phyloP scores from a whole-genome alignment of 2,329 filamentous ascomycete genomes.

The Thermochaetoides dissita region DNA sequence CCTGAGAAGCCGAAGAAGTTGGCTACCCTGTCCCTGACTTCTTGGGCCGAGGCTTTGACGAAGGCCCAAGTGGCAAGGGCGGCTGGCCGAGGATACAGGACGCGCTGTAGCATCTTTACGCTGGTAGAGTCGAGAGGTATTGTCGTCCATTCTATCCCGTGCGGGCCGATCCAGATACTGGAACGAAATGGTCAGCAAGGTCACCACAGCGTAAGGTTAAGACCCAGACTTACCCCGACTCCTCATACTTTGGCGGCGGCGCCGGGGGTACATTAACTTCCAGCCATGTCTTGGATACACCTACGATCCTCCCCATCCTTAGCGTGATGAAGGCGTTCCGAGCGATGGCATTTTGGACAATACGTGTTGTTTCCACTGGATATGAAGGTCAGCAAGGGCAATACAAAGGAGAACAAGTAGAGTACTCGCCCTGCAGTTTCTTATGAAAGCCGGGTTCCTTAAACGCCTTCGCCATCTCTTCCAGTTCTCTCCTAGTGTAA shows the following conservation, averaged over 20 bases:
- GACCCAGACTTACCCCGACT: slow-evolving; percentile 38
- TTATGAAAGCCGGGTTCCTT: too few species aligned
- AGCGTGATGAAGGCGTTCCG: too few species aligned
- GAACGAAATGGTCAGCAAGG: too few species aligned
- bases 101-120: slow-evolving; percentile 31
- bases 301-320: slow-evolving; percentile 32
- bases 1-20: slow-evolving; percentile 31
- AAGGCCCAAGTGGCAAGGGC: slow-evolving; percentile 39
- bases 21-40: slow-evolving; percentile 29
- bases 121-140: slow-evolving; percentile 33
- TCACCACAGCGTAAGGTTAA: too few species aligned
- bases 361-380: too few species aligned
- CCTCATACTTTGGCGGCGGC: slow-evolving; percentile 45
- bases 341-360: too few species aligned
- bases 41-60: slow-evolving; percentile 29
- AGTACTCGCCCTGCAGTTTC: slow-evolving; percentile 10
- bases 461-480: slow-evolving; percentile 18
- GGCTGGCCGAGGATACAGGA: slow-evolving; percentile 39
- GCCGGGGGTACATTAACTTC: slow-evolving; percentile 44
- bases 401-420: slow-evolving; percentile 21
- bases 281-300: slow-evolving; percentile 40
- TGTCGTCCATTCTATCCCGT: slow-evolving; percentile 33
- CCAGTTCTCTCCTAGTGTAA: slow-evolving; percentile 38
- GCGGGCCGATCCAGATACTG: slow-evolving; percentile 37
- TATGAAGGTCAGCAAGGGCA: too few species aligned